Base-by-base conservation (phyloP, 2,329 filamentous ascomycete genomes). In the Paecilomyces niveus region DNA sequence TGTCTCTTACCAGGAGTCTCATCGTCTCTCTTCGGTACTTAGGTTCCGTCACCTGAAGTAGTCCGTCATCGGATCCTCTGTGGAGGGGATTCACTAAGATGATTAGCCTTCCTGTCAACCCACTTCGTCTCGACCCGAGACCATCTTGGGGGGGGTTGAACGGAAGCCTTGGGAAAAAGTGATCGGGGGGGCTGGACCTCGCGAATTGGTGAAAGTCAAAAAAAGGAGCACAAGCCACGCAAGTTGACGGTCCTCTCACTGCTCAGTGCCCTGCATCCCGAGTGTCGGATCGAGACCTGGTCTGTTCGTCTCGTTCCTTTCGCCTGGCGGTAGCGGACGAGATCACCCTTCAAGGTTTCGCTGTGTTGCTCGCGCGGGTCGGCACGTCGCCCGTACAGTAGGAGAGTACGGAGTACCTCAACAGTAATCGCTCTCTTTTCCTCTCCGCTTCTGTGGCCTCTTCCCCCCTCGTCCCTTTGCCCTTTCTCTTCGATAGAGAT, bases 101-200 rank as follows among this genome's bases (percentile, higher is more conserved):
- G 39, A 45, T 85, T 61, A 57, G 60, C 57, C 53, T 58, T 54
- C 11, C 57, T 52, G 52, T 58, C 52, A 59, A 45, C 57, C 61
- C 59, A 60, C 59, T 59, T 64, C 58, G 62, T 63, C 59, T 63
- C 58, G 60, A 63, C 62, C 61, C 64, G 61, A 65, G 61, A 64
- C 60, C 49, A 50, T 61, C 58, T 52, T 52, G 49, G 29, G 24
- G 29, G 53, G n/a, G n/a, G n/a, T 26, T 21, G 50, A 49, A 50
- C 29, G 45, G 55, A 53, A 52, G 39, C 35, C 32, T 24, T 52
- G 55, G 45, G 55, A 52, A 39, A 31, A 56, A 21, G 54, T 31
- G 39, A 45, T 45, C 39, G 39, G 39, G 39, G 26, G 35, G 39
- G 39, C 39, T 45, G 39, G 39, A 45, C n/a, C 31, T 21, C 54